Percentiles rank a stretch among this genome's conserved stretches.
These are phyloP conservation scores for Calonectria hongkongensis DNA, from an alignment of 2,329 filamentous ascomycete species.

Conservation along the genomic window DNA sequence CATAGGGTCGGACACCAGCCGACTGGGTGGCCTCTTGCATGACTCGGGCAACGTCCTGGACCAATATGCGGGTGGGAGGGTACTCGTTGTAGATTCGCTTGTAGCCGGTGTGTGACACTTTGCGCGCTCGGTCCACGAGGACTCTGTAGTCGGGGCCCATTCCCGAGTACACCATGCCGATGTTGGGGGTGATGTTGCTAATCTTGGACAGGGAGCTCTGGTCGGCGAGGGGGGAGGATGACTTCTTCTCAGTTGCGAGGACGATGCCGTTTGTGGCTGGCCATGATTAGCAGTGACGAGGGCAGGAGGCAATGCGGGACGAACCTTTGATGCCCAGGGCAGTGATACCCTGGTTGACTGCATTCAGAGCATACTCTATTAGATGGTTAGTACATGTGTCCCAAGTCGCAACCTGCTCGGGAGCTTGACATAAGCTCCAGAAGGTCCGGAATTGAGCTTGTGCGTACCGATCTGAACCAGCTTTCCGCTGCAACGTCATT, in stretches of 20 bases:
- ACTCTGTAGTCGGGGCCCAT: slow-evolving; percentile 99
- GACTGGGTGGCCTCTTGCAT: slow-evolving; percentile 99
- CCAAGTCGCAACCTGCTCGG: background rate
- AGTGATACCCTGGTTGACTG: slow-evolving; percentile 99
- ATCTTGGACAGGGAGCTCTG: slow-evolving; percentile 96
- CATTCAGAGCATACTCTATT: slow-evolving; percentile 98
- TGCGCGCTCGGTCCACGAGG: slow-evolving; percentile 96
- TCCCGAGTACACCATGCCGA: slow-evolving; percentile 99
- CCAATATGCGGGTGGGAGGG: slow-evolving; percentile 98
- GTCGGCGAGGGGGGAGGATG: slow-evolving; percentile 96
- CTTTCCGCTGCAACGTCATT: slow-evolving; percentile 84
- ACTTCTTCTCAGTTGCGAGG: slow-evolving; percentile 99
- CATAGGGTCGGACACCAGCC: slow-evolving; percentile 96
- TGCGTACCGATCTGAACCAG: slow-evolving; percentile 93
- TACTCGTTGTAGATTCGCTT: slow-evolving; percentile 99
- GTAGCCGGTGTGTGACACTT: slow-evolving; percentile 98
- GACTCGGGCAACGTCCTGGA: slow-evolving; percentile 96
- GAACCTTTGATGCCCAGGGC: slow-evolving; percentile 98
- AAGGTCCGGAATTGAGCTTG: slow-evolving; percentile 1
- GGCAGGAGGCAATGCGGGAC: slow-evolving; percentile 42
- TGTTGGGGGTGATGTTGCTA: slow-evolving; percentile 98
- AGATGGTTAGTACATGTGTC: slow-evolving; percentile 43
- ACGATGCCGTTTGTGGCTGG: slow-evolving; percentile 98
- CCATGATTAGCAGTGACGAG: slow-evolving; percentile 47
- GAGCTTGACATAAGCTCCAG: slow-evolving; percentile 7